A percentile compares a stretch with the other conserved stretches of the same genome.
phyloP scores from a whole-genome alignment of 257 asterid species.

The Fraxinus anomala region DNA sequence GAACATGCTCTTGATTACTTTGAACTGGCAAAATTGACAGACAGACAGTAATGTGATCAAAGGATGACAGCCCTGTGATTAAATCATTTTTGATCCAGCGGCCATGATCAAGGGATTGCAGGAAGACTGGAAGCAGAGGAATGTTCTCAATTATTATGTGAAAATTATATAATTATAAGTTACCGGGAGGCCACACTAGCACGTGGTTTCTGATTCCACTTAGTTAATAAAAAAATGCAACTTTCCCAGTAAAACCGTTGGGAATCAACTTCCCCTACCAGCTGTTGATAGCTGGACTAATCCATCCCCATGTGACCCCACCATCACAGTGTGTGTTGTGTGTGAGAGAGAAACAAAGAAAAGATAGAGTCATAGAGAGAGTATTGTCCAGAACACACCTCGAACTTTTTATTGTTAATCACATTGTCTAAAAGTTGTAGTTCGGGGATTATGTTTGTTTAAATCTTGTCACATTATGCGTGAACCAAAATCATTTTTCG shows the following conservation, averaged over 20 bases:
- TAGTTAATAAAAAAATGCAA: constrained; percentile 48
- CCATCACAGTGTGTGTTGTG: constrained; percentile 32
- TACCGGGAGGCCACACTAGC: constrained; percentile 57
- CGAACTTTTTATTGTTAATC: too few relatives aligned
- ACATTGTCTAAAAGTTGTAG: too few relatives aligned
- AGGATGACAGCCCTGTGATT: constrained; percentile 5
- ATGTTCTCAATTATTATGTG: constrained; percentile 34
- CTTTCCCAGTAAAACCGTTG: constrained; percentile 72
- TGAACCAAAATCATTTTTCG: too few relatives aligned
- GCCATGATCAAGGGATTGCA: not conserved
- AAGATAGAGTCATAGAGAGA: not conserved
- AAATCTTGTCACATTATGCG: too few relatives aligned
- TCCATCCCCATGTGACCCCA: constrained; percentile 76
- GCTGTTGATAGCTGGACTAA: constrained; percentile 92
- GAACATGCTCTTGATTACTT: constrained; percentile 30
- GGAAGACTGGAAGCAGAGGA: constrained; percentile 28
- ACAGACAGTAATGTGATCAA: not conserved
- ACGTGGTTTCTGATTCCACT: constrained; percentile 87
- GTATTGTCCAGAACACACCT: too few relatives aligned
- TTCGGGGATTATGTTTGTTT: too few relatives aligned
- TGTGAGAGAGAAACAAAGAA: constrained; percentile 6
- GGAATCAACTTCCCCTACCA: constrained; percentile 60
- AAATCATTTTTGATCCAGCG: constrained; percentile 30
- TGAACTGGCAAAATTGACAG: not conserved
- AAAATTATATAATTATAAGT: constrained; percentile 18